These are phyloP conservation scores for Fusarium nurragi DNA, from an alignment of 2,329 filamentous ascomycete species.

Conservation along the genomic window DNA sequence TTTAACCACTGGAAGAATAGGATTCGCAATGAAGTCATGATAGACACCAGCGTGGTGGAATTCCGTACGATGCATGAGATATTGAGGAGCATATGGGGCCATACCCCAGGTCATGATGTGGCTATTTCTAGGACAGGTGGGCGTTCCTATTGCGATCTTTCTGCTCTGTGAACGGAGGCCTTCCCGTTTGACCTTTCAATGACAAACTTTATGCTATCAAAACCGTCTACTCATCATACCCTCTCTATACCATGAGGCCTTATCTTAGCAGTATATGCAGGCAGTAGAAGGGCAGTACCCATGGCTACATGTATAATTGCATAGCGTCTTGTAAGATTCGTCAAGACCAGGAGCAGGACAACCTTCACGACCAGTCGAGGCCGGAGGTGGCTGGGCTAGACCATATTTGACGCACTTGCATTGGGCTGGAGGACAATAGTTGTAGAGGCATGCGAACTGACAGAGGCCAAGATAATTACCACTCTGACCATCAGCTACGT, in stretches of 20 bases:
- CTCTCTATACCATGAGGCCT: no score
- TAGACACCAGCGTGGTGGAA: accelerated
- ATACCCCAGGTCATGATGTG: no score
- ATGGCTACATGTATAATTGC: conserved; percentile 57
- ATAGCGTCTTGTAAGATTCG: conserved; percentile 55
- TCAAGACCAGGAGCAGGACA: conserved; percentile 48
- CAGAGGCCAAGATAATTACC: conserved; percentile 51
- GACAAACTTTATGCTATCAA: no score
- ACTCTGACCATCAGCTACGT: conserved; percentile 44
- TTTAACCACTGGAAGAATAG: neutral
- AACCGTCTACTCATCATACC: no score
- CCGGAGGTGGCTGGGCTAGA: conserved; percentile 39
- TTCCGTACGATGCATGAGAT: no score
- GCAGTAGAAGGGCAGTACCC: conserved; percentile 56
- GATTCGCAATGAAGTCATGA: no score
- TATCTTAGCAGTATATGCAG: conserved; percentile 37
- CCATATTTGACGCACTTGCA: conserved; percentile 50
- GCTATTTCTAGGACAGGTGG: no score
- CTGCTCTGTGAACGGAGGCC: no score
- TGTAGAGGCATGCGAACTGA: conserved; percentile 45
- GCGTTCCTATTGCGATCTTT: no score
- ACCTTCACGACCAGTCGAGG: conserved; percentile 43
- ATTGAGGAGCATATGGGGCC: no score
- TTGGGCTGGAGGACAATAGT: conserved; percentile 48
- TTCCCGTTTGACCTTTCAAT: no score